A percentile compares a stretch with the other conserved stretches of the same genome.
phyloP scores from a whole-genome alignment of 2,329 filamentous ascomycete genomes.

The Tympanopsis confertula region DNA sequence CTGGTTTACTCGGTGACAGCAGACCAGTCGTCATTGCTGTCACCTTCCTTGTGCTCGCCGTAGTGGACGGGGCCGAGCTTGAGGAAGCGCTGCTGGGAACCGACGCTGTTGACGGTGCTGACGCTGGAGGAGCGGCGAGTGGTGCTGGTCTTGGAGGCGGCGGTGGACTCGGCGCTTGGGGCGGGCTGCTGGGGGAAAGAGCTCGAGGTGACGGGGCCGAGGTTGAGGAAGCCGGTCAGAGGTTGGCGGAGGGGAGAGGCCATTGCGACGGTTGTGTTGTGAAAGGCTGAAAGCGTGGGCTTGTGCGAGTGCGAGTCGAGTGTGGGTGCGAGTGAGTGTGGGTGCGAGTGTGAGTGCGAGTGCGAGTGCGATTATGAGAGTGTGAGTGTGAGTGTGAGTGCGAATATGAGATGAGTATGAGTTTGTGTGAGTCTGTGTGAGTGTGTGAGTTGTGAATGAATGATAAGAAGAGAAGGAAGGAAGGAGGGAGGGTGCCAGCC shows the following conservation, averaged over 20 bases:
- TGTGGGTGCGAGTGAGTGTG: no score
- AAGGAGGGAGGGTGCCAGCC: no score
- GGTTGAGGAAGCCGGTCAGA: conserved; percentile 33
- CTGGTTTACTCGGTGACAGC: not conserved
- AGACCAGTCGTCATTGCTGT: conserved; percentile 33
- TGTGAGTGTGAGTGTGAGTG: no score
- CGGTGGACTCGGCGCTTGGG: conserved; percentile 17
- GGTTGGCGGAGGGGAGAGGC: not conserved
- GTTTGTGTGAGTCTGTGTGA: no score
- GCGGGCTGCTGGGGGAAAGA: conserved; percentile 35
- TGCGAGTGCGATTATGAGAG: no score
- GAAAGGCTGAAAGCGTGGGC: not conserved
- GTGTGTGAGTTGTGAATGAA: no score
- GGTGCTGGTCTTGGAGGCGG: conserved; percentile 7
- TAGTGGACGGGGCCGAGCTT: conserved; percentile 56
- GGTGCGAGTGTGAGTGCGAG: no score
- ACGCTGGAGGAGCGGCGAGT: conserved; percentile 40
- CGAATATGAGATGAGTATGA: no score
- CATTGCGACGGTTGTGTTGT: not conserved
- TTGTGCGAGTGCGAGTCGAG: not conserved
- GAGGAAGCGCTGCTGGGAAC: conserved; percentile 35
- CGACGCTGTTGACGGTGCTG: conserved; percentile 30
- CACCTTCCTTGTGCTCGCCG: conserved; percentile 44
- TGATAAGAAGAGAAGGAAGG: no score
- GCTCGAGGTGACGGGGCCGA: conserved; percentile 44